Conservation (phyloP, 169 alveolate genomes). For the Cryptosporidium meleagridis region DNA sequence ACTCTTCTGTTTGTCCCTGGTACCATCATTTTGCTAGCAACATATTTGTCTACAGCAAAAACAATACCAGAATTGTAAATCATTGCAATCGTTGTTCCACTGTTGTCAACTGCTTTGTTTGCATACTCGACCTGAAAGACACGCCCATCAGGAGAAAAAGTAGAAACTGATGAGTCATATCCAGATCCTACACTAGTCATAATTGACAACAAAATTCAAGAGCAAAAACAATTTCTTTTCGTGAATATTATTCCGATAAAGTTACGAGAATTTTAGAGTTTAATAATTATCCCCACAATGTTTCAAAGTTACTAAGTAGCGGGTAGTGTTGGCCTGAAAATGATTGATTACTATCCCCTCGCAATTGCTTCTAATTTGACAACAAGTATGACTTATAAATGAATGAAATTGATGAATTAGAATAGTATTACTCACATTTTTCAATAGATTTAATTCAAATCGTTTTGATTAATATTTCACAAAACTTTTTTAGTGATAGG, state of each 20-base stretch:
- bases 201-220: background rate
- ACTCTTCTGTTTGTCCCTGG: slow-evolving; percentile 90
- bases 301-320: background rate
- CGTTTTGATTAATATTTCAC: background rate
- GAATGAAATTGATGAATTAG: background rate
- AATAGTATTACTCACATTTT: background rate
- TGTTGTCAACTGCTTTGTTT: slow-evolving; percentile 92
- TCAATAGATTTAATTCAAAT: background rate
- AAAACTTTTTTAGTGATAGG: too few relatives aligned
- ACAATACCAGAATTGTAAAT: slow-evolving; percentile 93
- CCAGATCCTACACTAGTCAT: slow-evolving; percentile 93
- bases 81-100: slow-evolving; percentile 91
- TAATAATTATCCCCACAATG: background rate
- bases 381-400: too few relatives aligned
- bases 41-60: slow-evolving; percentile 88
- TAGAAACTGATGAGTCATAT: slow-evolving; percentile 94
- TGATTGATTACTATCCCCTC: background rate
- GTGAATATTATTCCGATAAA: background rate
- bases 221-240: background rate
- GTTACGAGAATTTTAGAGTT: background rate
- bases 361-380: background rate
- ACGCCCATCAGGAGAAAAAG: slow-evolving; percentile 97
- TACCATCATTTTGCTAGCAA: slow-evolving; percentile 84
- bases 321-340: background rate
- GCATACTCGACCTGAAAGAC: slow-evolving; percentile 96